Evolutionary conservation across 2,329 filamentous ascomycete genomes (phyloP).

Genomic region (Tricladium varicosporioides): DNA sequence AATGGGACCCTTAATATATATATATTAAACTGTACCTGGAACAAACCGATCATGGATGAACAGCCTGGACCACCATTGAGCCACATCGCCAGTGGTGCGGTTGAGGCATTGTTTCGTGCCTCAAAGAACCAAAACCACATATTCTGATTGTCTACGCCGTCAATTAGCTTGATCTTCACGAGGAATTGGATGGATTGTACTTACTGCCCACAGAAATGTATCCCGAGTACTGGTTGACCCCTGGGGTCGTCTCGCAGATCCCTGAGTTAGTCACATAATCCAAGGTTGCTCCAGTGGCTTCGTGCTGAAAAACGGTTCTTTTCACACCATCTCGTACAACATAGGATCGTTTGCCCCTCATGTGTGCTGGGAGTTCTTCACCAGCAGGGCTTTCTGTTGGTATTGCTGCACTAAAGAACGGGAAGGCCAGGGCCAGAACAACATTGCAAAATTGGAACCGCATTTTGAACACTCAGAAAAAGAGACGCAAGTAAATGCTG

Average conservation of each 20-base stretch:
- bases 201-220: slow-evolving; percentile 45
- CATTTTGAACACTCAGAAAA: slow-evolving; percentile 18
- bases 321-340: slow-evolving; percentile 38
- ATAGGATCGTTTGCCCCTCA: slow-evolving; percentile 33
- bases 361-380: slow-evolving; percentile 3
- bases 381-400: slow-evolving; percentile 10
- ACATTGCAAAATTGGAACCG: slow-evolving; percentile 11
- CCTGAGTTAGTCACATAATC: slow-evolving; percentile 50
- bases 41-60: slow-evolving; percentile 59
- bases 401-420: slow-evolving; percentile 11
- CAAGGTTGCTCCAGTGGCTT: slow-evolving; percentile 43
- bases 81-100: slow-evolving; percentile 44
- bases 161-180: slow-evolving; percentile 24
- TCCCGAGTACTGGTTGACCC: slow-evolving; percentile 50
- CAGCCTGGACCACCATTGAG: slow-evolving; percentile 48
- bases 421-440: slow-evolving; percentile 12
- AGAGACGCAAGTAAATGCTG: background rate
- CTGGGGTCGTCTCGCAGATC: slow-evolving; percentile 49
- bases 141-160: slow-evolving; percentile 20
- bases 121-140: slow-evolving; percentile 54
- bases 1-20: no score
- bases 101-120: slow-evolving; percentile 47
- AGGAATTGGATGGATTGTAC: background rate
- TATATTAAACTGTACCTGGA: slow-evolving; percentile 42
- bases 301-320: slow-evolving; percentile 48